Evolutionary conservation across 306 rosid genomes (phyloP), one percentile per base, ranked within the genome.

Genomic region (Acacia confusa): DNA sequence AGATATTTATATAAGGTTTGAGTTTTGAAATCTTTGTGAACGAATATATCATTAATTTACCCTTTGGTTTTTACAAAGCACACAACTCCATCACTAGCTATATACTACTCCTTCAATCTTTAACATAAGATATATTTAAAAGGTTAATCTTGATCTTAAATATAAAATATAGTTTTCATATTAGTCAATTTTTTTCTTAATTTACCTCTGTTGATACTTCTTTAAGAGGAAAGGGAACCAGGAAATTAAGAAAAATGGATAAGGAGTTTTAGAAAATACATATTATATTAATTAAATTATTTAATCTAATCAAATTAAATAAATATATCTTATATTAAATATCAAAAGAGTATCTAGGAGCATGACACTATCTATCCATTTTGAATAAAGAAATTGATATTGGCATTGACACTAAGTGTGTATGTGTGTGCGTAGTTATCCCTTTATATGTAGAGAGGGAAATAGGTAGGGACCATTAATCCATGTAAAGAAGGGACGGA

Each of bases 391-490:
- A 9, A 60, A 11, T 22, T 57, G 64, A 55, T n/a, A 57, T 57
- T 22, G 64, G 64, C 30, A 7, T 20, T 9, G 30, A 57, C 64
- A 57, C 28, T 60, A 11, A 2, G 27, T 24, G 7, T 52, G n/a
- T 24, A 3, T 22, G 30, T 60, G 30, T 9, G 28, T 24, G 32
- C 13, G 7, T 61, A 27, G 19, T 25, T 61, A 61, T 27, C 67
- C 36, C 68, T 66, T 77, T 74, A 20, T 53, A 44, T 17, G 16
- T 50, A 50, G 57, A 19, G 79, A 66, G 72, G 69, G 78, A 67
- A 79, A 74, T 63, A 75, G 78, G 84, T 79, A 75, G 92, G 92
- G 86, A 79, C 89, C 86, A 84, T 78, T 28, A 9, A 22, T 22
- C 19, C 41, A 14, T 69, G 52, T 41, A 10, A n/a, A 9, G n/a